Evolutionary conservation across 352 stramenopile genomes (phyloP), one percentile per base, ranked within the genome.

Genomic region (Globisporangium radiosum): DNA sequence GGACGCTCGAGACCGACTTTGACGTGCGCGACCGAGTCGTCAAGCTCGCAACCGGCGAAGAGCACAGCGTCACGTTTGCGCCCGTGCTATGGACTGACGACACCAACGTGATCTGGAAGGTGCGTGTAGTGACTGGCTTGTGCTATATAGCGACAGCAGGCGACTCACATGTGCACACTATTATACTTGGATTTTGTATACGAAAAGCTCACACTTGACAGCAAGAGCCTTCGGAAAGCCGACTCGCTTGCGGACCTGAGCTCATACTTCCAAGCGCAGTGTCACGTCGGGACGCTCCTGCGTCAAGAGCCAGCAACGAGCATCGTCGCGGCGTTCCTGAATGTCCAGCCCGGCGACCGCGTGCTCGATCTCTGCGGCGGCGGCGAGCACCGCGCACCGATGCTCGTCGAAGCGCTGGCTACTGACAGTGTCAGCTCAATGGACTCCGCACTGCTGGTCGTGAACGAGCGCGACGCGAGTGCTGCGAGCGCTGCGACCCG

Each of bases 281-380:
- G 76, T 48, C 71, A 87, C 7, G 65, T 90, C 17, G 94, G 97
- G 1, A 96, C 80, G 39, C 73, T 99, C 3, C 89, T 97, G 44
- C 76, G 81, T 33, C 95, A 99, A 62, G 97, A 99, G 64, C 81
- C 97, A 8, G 94, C 96, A 38, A 97, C 85, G 48, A 99, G 98
- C 81, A 76, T 99, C 43, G 85, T 98, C 5, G 94, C 97, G 4
- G 72, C 96, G 45, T 97, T 99, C 52, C 80, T 99, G 17, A 71
- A 95, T 64, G 75, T 94, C 0, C 60, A 94, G 60, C 85, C 85
- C 4, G 75, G 94, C 52, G 76, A 98, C 64, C 69, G 69, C 13
- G 72, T 92, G 37, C 57, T 90, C 7, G 78, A 92, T 68, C 69
- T 92, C 19, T 88, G 81, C 42, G 78, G 81, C 42, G 80, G 73